phyloP scores from a whole-genome alignment of 805 yeast species.

The Pichia nakasei region DNA sequence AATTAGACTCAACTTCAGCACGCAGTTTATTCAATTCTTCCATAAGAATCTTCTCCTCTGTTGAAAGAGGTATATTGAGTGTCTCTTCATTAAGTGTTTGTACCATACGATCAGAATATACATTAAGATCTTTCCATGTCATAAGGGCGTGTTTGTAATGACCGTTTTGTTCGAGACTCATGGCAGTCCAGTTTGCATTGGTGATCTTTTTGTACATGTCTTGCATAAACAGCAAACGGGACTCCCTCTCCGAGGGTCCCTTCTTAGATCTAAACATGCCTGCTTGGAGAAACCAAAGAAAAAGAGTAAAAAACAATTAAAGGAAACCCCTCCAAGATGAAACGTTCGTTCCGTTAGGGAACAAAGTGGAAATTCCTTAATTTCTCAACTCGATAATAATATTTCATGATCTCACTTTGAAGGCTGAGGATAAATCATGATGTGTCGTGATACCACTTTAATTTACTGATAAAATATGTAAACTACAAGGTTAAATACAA shows the following conservation, averaged over 20 bases:
- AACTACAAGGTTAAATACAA: no score
- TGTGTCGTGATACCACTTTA: no score
- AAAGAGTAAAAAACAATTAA: no score
- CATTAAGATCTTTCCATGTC: constrained; percentile 70
- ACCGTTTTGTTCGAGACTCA: constrained; percentile 48
- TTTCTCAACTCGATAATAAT: no score
- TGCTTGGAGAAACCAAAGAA: neutral
- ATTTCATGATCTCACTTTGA: no score
- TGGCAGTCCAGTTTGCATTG: constrained; percentile 6
- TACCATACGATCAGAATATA: constrained; percentile 46
- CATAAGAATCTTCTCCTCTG: constrained; percentile 37
- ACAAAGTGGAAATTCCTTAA: no score
- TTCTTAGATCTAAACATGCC: neutral
- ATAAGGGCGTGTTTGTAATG: constrained; percentile 47
- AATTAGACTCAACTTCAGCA: constrained; percentile 12
- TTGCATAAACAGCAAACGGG: constrained; percentile 6
- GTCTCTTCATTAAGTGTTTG: constrained; percentile 41
- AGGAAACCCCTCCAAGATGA: no score
- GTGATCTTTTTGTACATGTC: constrained; percentile 8
- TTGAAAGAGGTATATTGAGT: constrained; percentile 27
- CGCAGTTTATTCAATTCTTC: constrained; percentile 23
- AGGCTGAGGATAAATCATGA: no score
- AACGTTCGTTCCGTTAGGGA: no score
- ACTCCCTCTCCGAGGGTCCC: neutral
- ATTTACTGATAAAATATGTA: no score